A percentile compares a stretch with the other conserved stretches of the same genome.
These are phyloP conservation scores for Umbelopsis isabellina DNA, from an alignment of 192 early-diverging fungal species.

Conservation along the genomic window DNA sequence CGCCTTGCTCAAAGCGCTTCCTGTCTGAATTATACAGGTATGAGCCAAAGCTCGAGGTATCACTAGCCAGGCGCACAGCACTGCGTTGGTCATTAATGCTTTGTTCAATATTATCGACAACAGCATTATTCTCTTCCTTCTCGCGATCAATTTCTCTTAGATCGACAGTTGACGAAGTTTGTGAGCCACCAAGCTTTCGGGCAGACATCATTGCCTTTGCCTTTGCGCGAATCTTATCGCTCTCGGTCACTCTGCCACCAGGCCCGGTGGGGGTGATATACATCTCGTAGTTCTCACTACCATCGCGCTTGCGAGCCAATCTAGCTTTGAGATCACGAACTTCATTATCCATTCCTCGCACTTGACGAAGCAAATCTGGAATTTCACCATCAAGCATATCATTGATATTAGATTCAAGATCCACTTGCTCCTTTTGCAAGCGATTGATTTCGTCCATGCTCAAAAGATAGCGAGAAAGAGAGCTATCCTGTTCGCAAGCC, in stretches of 20 bases:
- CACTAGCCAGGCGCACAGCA: slow-evolving; percentile 33
- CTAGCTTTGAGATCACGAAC: slow-evolving; percentile 41
- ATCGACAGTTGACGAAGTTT: slow-evolving; percentile 29
- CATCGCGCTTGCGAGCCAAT: slow-evolving; percentile 43
- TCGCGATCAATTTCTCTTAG: slow-evolving; percentile 20
- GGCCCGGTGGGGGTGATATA: slow-evolving; percentile 57
- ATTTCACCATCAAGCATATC: slow-evolving; percentile 42
- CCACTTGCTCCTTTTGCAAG: not conserved
- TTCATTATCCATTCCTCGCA: slow-evolving; percentile 48
- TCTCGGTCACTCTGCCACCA: slow-evolving; percentile 52
- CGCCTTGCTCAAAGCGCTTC: slow-evolving; percentile 35
- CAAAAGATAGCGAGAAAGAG: slow-evolving; percentile 16
- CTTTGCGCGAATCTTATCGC: slow-evolving; percentile 56
- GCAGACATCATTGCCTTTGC: slow-evolving; percentile 56
- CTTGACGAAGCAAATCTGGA: slow-evolving; percentile 40
- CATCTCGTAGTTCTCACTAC: slow-evolving; percentile 19
- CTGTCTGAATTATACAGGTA: slow-evolving; percentile 30
- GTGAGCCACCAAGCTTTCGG: slow-evolving; percentile 53
- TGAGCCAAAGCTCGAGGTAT: slow-evolving; percentile 36
- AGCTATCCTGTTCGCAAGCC: slow-evolving; percentile 6
- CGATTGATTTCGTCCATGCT: not conserved
- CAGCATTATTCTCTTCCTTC: slow-evolving; percentile 34
- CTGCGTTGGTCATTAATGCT: slow-evolving; percentile 22
- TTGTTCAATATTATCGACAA: slow-evolving; percentile 11
- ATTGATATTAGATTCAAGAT: slow-evolving; percentile 47